Percentiles rank a stretch among this genome's conserved stretches.
phyloP scores from a whole-genome alignment of 2,329 filamentous ascomycete genomes.

The Phaeophleospora eucalypticola region DNA sequence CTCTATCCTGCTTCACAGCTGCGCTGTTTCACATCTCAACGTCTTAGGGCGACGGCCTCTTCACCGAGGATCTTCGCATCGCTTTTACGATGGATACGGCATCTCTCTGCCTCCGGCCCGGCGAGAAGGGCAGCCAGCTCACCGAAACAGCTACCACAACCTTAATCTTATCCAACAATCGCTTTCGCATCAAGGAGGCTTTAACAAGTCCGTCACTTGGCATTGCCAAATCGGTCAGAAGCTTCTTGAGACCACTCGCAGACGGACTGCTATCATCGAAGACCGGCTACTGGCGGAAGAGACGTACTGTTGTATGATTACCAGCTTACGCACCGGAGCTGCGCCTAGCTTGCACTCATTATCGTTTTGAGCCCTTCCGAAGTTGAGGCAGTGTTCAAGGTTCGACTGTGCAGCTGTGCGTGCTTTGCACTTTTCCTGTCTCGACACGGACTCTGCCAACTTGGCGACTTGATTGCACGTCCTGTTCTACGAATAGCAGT shows the following conservation, averaged over 20 bases:
- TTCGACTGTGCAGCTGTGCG: constrained; percentile 1
- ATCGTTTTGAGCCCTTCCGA: constrained; percentile 2
- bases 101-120: background rate
- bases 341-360: background rate
- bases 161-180: too few relatives aligned
- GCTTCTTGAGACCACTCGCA: too few relatives aligned
- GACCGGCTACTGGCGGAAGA: background rate
- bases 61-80: background rate
- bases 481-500: background rate
- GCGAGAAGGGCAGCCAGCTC: too few relatives aligned
- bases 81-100: background rate
- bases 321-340: background rate
- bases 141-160: too few relatives aligned
- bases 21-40: background rate
- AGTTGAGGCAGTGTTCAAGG: constrained; percentile 4
- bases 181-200: too few relatives aligned
- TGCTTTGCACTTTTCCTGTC: background rate
- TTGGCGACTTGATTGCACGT: background rate
- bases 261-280: too few relatives aligned
- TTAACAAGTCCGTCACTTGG: too few relatives aligned
- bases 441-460: background rate
- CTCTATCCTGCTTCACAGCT: background rate
- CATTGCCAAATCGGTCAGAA: too few relatives aligned
- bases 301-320: background rate
- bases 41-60: background rate